These are phyloP conservation scores for Plectosphaerella sp. DNA, from an alignment of 2,329 filamentous ascomycete species.

Conservation along the genomic window DNA sequence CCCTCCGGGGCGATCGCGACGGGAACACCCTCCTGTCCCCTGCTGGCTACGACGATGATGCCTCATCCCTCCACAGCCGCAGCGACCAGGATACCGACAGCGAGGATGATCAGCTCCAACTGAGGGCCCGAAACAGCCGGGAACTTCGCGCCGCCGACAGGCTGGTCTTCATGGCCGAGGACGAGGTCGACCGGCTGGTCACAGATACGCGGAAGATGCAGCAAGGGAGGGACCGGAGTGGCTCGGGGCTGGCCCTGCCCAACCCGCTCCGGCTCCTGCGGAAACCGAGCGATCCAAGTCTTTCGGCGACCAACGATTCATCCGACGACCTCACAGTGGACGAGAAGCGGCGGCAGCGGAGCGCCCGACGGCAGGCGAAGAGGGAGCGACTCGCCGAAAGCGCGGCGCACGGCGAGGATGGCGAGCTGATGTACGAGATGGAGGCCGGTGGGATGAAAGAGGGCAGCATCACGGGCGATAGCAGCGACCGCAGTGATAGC, in stretches of 20 bases:
- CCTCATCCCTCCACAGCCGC: constrained; percentile 59
- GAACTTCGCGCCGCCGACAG: constrained; percentile 68
- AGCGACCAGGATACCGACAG: constrained; percentile 73
- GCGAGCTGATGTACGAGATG: constrained; percentile 83
- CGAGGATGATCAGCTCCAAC: constrained; percentile 67
- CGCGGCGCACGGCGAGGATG: constrained; percentile 61
- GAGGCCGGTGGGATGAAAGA: constrained; percentile 73
- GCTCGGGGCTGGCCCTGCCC: constrained; percentile 44
- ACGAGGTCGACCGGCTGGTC: constrained; percentile 61
- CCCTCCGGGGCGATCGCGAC: constrained; percentile 16
- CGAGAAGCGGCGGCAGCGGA: constrained; percentile 43
- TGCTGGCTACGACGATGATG: constrained; percentile 63
- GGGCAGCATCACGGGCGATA: constrained; percentile 59
- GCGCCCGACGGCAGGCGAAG: constrained; percentile 47
- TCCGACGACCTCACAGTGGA: constrained; percentile 47
- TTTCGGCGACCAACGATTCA: constrained; percentile 33
- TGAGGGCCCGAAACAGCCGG: constrained; percentile 61
- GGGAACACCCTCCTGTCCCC: constrained; percentile 54
- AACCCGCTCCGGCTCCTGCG: constrained; percentile 44
- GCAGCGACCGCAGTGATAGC: constrained; percentile 57
- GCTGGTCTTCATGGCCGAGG: constrained; percentile 70
- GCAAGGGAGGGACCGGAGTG: constrained; percentile 45
- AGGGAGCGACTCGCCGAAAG: constrained; percentile 47
- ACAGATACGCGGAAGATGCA: constrained; percentile 43
- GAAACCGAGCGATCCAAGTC: constrained; percentile 27